A percentile compares a stretch with the other conserved stretches of the same genome.
Conservation (phyloP, 148 eudicot species). For the Drosera capensis region DNA sequence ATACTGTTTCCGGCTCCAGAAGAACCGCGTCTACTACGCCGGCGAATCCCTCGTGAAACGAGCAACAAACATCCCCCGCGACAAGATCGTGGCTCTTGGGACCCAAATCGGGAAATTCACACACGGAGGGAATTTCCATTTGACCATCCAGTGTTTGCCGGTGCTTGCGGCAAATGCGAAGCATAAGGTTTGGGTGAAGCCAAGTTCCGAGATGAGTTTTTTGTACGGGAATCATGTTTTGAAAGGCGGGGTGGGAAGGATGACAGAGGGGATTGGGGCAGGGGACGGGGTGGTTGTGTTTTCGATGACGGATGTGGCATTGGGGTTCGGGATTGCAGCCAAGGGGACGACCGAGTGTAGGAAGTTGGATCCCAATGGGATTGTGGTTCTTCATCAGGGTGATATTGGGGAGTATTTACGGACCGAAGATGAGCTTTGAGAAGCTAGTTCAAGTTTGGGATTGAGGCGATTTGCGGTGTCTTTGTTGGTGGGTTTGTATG, state of each 20-base stretch:
- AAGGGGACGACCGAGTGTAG: conserved; percentile 62
- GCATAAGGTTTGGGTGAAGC: conserved; percentile 91
- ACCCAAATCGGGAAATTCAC: conserved; percentile 68
- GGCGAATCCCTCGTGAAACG: conserved; percentile 68
- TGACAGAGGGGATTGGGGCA: conserved; percentile 59
- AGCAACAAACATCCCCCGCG: conserved; percentile 72
- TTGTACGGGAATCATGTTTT: conserved; percentile 72
- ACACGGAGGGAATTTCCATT: conserved; percentile 51
- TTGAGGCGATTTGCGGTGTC: no score
- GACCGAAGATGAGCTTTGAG: no score
- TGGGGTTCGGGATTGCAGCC: conserved; percentile 74
- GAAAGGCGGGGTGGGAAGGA: conserved; percentile 81
- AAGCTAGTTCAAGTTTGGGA: no score
- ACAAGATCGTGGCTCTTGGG: conserved; percentile 46
- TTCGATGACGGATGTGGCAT: conserved; percentile 84
- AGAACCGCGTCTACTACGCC: conserved; percentile 68
- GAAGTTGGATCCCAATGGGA: conserved; percentile 75
- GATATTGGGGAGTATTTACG: conserved; percentile 89
- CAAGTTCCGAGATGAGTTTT: conserved; percentile 73
- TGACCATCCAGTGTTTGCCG: conserved; percentile 46
- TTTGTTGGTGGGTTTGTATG: no score
- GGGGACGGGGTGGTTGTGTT: conserved; percentile 80
- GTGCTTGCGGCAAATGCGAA: conserved; percentile 56
- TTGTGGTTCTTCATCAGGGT: conserved; percentile 72
- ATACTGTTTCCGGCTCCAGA: conserved; percentile 79